phyloP scores from a whole-genome alignment of 2,329 filamentous ascomycete species.

The Diaporthe sp. region DNA sequence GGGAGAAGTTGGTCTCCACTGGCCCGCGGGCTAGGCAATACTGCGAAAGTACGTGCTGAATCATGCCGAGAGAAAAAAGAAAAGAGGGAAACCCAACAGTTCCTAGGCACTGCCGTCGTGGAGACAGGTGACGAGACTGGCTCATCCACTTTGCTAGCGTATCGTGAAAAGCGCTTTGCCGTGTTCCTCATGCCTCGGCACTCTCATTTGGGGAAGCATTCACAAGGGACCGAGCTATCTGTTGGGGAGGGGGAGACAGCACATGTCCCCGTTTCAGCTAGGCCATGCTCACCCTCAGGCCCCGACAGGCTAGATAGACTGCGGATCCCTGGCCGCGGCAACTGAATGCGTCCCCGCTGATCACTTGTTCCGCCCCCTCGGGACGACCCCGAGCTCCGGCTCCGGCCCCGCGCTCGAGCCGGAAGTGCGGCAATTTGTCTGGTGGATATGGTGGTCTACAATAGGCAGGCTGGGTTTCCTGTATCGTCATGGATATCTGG shows the following conservation, averaged over 20 bases:
- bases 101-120: too few species aligned
- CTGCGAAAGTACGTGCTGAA: background rate
- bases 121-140: background rate
- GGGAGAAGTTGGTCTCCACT: background rate
- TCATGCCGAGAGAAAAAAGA: background rate
- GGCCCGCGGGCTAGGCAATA: background rate
- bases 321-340: conserved; percentile 15
- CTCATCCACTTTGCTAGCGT: background rate
- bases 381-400: conserved; percentile 16
- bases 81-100: background rate
- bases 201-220: conserved; percentile 12
- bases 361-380: background rate
- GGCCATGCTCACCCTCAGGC: background rate
- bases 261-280: conserved; percentile 30
- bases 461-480: too few species aligned
- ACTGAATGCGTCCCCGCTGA: background rate
- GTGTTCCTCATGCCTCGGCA: conserved; percentile 8
- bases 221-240: conserved; percentile 27
- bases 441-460: background rate
- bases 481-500: background rate
- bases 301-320: background rate
- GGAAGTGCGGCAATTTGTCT: background rate
- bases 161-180: background rate
- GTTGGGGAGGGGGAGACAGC: background rate
- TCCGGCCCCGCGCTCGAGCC: background rate